Percentiles rank a stretch among this genome's conserved stretches.
These are phyloP conservation scores for Phytophthora gonapodyides DNA, from an alignment of 352 stramenopile species.

Conservation along the genomic window DNA sequence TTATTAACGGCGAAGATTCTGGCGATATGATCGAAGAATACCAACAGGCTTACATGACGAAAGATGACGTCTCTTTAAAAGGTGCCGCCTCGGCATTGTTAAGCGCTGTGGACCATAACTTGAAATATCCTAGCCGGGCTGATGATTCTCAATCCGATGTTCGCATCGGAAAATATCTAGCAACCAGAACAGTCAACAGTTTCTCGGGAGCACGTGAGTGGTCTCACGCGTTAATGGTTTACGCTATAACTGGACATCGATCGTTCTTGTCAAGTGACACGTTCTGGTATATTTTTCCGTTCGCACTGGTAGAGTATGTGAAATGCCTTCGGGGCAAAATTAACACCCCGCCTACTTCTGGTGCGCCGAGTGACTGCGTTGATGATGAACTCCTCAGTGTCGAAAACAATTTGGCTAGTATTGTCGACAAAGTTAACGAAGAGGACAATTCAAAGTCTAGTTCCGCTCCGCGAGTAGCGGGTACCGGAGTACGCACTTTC, in stretches of 20 bases:
- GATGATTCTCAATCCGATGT: background rate
- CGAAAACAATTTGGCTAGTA: background rate
- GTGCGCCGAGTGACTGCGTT: background rate
- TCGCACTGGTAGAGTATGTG: conserved; percentile 1
- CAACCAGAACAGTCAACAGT: background rate
- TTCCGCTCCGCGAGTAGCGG: no score
- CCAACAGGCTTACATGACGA: conserved; percentile 11
- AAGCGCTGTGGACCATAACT: background rate
- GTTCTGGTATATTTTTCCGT: conserved; percentile 2
- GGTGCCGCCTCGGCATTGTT: conserved; percentile 1
- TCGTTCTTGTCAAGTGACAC: background rate
- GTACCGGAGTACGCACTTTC: background rate
- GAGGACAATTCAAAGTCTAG: background rate
- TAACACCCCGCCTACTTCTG: no score
- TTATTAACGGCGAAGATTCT: conserved; percentile 8
- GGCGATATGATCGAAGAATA: conserved; percentile 15
- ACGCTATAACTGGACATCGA: background rate
- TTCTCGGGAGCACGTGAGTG: background rate
- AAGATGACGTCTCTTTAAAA: conserved; percentile 1
- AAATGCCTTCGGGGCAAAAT: background rate
- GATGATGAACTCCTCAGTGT: background rate
- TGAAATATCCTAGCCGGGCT: background rate
- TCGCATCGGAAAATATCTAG: background rate
- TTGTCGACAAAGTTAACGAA: background rate
- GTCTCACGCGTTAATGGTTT: conserved; percentile 1